A percentile compares a stretch with the other conserved stretches of the same genome.
phyloP scores from a whole-genome alignment of 495 filamentous ascomycete genomes.

The Xeromyces bisporus region DNA sequence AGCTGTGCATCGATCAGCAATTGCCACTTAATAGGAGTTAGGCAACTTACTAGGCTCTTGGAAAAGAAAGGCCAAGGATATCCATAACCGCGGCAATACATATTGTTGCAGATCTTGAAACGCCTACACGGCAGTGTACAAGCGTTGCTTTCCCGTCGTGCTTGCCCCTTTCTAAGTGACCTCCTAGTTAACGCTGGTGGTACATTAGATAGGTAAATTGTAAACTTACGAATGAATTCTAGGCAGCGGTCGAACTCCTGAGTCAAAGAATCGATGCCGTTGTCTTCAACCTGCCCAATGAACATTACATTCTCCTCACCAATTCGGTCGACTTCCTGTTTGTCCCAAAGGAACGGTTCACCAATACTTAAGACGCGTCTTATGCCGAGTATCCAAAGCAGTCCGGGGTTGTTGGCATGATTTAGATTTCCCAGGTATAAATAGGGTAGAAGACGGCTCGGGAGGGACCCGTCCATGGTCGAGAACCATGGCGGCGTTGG shows the following conservation, averaged over 20 bases:
- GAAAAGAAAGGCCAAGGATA: conserved; percentile 59
- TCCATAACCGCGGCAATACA: conserved; percentile 98
- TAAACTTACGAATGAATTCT: conserved; percentile 69
- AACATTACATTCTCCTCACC: conserved; percentile 57
- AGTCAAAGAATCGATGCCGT: conserved; percentile 83
- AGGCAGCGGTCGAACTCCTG: conserved; percentile 77
- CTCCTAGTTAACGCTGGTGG: neutral
- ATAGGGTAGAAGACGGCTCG: conserved; percentile 76
- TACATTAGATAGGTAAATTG: neutral
- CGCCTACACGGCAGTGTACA: conserved; percentile 92
- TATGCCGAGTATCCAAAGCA: conserved; percentile 68
- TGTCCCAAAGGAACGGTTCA: conserved; percentile 66
- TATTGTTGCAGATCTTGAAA: conserved; percentile 88
- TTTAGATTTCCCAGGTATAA: conserved; percentile 89
- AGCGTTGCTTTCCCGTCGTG: conserved; percentile 64
- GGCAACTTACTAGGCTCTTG: conserved; percentile 60
- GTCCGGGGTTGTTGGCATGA: conserved; percentile 81
- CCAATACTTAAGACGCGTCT: conserved; percentile 84
- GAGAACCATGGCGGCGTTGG: conserved; percentile 61
- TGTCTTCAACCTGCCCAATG: conserved; percentile 80
- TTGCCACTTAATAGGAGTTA: conserved; percentile 4
- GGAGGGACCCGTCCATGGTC: conserved; percentile 77
- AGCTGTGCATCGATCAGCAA: conserved; percentile 27
- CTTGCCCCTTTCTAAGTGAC: conserved; percentile 50
- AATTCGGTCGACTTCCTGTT: conserved; percentile 49